These are phyloP conservation scores for Aspergillus asperescens DNA, from an alignment of 495 filamentous ascomycete species.

Conservation along the genomic window DNA sequence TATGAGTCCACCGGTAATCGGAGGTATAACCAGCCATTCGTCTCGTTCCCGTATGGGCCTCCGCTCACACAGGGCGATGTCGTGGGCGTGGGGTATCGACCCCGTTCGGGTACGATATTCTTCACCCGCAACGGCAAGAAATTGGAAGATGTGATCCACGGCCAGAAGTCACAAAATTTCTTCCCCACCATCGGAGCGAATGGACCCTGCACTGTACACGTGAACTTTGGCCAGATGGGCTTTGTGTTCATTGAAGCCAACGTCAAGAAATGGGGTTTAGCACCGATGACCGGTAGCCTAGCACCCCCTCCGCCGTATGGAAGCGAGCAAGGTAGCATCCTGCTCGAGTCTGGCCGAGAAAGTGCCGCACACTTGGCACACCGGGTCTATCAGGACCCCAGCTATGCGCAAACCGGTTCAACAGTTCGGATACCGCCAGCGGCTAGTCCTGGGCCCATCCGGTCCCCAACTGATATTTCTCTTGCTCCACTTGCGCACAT, in stretches of 20 bases:
- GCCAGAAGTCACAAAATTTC: constrained; percentile 88
- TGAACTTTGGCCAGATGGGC: constrained; percentile 95
- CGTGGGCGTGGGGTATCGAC: constrained; percentile 91
- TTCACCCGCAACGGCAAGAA: constrained; percentile 98
- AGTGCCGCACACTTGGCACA: constrained; percentile 52
- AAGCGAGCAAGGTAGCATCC: constrained; percentile 89
- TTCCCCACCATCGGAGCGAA: constrained; percentile 95
- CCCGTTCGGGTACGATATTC: constrained; percentile 90
- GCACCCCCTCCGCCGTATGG: constrained; percentile 96
- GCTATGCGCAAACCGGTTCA: constrained; percentile 42
- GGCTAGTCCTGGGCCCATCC: constrained; percentile 80
- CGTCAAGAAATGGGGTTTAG: constrained; percentile 98
- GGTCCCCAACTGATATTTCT: constrained; percentile 95
- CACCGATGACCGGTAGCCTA: constrained; percentile 90
- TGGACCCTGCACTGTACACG: constrained; percentile 84
- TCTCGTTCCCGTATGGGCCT: constrained; percentile 71
- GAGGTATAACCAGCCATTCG: constrained; percentile 88
- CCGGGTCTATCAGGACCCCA: constrained; percentile 46
- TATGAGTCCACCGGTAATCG: constrained; percentile 84
- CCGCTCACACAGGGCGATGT: constrained; percentile 87
- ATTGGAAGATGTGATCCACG: constrained; percentile 90
- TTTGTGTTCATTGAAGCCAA: constrained; percentile 99
- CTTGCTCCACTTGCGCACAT: constrained; percentile 72
- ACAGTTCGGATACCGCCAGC: constrained; percentile 62
- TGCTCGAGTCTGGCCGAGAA: constrained; percentile 81